Percentiles rank a stretch among this genome's conserved stretches.
phyloP scores from a whole-genome alignment of 306 rosid genomes.

The Citrullus mucosospermus region DNA sequence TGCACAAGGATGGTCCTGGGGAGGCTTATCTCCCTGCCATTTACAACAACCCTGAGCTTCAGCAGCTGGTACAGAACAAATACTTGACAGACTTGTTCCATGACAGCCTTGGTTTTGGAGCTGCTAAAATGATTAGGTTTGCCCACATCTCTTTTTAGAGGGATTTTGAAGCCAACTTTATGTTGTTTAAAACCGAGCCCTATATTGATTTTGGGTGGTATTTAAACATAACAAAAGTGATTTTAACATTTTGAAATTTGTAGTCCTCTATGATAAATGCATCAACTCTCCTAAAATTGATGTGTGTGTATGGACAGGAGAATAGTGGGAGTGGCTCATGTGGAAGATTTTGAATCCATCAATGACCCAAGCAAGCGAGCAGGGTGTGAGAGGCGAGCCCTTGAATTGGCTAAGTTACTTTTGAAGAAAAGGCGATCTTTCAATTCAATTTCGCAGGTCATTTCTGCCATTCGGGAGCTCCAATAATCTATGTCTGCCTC shows the following conservation, averaged over 20 bases:
- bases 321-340: conserved; percentile 84
- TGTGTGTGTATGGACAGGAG: conserved; percentile 34
- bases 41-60: conserved; percentile 55
- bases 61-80: conserved; percentile 43
- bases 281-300: too few relatives aligned
- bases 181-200: too few relatives aligned
- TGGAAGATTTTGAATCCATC: conserved; percentile 79
- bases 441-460: conserved; percentile 35
- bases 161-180: too few relatives aligned
- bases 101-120: conserved; percentile 80
- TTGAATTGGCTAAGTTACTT: conserved; percentile 48
- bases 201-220: too few relatives aligned
- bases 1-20: conserved; percentile 60
- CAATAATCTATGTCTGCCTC: not conserved
- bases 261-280: too few relatives aligned
- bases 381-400: conserved; percentile 55
- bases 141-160: not conserved
- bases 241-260: too few relatives aligned
- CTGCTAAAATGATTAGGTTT: conserved; percentile 89
- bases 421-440: conserved; percentile 65
- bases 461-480: conserved; percentile 30
- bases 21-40: conserved; percentile 76
- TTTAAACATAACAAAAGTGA: too few relatives aligned
- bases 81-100: conserved; percentile 53
- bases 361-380: conserved; percentile 52